Evolutionary conservation across 768 basidiomycete species (phyloP), one percentile per base, ranked within the genome.

Genomic region (Leucocoprinus leucothites): DNA sequence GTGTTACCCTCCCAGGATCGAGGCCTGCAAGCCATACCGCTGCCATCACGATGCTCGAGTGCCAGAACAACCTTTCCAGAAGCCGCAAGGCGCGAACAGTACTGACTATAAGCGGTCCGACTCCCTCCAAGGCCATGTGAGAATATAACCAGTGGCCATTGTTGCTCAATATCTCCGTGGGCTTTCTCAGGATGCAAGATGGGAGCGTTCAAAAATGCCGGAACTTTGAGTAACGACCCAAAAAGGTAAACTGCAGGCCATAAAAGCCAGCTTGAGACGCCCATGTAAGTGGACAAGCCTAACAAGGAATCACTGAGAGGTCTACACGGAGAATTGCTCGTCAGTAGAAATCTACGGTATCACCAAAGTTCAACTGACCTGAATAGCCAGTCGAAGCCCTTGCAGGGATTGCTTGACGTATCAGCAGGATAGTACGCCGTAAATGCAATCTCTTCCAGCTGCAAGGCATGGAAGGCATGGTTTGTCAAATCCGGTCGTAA

Each of bases 21-120:
- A 42, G 74, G 69, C 43, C 77, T 67, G 57, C 74, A 77, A 3
- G 71, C 77, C 0, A 84, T 83, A 2, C 80, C 85, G 3, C 87
- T 86, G 0, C 91, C 92, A 65, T 95, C 94, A 9, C 86, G 79
- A 65, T 94, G 93, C 64, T 94, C 90, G 21, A 94, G 64, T 4
- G 90, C 86, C 42, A 92, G 75, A 2, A 96, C 91, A 3, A 94
- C 83, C 57, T 80, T 85, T 1, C 94, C 94, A 35, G 86, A 77
- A 3, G 88, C 82, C 3, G 93, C 94, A 19, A 94, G 66, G 21
- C 80, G 78, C 2, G 80, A 74, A 64, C 91, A 93, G 56, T 88
- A 67, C 66, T 91, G 87, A 57, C 87, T 86, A 62, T 93, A 92
- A 1, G 83, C 80, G 0, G 84, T 88, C 19, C 84, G 73, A 41